Percentiles rank a stretch among this genome's conserved stretches.
These are phyloP conservation scores for Cutaneotrichosporon dermatis DNA, from an alignment of 1,284 basidiomycete genomes.

Conservation along the genomic window DNA sequence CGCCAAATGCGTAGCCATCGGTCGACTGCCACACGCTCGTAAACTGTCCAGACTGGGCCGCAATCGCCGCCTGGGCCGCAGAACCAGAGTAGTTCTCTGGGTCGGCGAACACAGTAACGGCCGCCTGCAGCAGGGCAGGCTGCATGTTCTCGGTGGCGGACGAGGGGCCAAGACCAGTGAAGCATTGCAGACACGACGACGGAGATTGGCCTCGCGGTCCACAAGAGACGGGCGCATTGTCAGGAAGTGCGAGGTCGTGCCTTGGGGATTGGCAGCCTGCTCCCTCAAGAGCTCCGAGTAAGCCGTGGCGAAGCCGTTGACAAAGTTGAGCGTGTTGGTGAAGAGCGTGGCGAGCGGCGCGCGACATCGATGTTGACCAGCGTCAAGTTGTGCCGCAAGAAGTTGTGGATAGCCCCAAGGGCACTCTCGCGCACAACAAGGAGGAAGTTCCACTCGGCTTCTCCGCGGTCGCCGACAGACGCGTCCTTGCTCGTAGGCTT, in stretches of 20 bases:
- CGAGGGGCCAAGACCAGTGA: slow-evolving; percentile 71
- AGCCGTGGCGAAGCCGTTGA: slow-evolving; percentile 57
- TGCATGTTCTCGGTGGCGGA: slow-evolving; percentile 79
- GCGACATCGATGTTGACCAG: slow-evolving; percentile 88
- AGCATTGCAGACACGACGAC: slow-evolving; percentile 87
- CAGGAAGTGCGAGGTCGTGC: slow-evolving; percentile 38
- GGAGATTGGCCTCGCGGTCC: slow-evolving; percentile 75
- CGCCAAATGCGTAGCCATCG: slow-evolving; percentile 89
- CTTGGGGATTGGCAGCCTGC: slow-evolving; percentile 41
- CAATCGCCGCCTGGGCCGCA: slow-evolving; percentile 86
- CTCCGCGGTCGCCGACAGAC: slow-evolving; percentile 60
- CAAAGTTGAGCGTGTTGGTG: slow-evolving; percentile 84
- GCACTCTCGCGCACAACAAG: slow-evolving; percentile 88
- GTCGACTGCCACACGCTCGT: slow-evolving; percentile 77
- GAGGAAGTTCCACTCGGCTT: slow-evolving; percentile 85
- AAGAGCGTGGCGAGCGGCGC: slow-evolving; percentile 78
- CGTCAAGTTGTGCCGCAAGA: slow-evolving; percentile 72
- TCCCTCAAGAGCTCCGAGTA: slow-evolving; percentile 48
- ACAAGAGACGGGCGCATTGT: slow-evolving; percentile 61
- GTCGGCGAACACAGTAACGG: slow-evolving; percentile 79
- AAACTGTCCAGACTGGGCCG: slow-evolving; percentile 78
- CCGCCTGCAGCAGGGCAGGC: slow-evolving; percentile 72
- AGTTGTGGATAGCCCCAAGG: slow-evolving; percentile 79
- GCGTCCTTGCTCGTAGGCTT: slow-evolving; percentile 88
- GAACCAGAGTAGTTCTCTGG: slow-evolving; percentile 65